These are phyloP conservation scores for Saturnispora hagleri DNA, from an alignment of 805 yeast genomes.

Conservation along the genomic window DNA sequence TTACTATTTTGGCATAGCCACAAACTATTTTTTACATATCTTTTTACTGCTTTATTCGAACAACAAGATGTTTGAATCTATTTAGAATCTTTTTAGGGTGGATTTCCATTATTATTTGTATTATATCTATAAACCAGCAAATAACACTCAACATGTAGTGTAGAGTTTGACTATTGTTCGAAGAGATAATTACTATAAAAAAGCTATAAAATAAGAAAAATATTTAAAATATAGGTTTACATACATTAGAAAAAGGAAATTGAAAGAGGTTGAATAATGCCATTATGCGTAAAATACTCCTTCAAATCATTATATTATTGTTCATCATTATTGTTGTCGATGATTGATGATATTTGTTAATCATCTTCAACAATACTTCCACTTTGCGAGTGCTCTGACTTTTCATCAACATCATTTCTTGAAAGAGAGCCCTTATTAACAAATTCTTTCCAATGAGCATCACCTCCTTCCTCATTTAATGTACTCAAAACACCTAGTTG, in stretches of 20 bases:
- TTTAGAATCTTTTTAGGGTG: background rate
- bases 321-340: background rate
- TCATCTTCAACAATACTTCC: slow-evolving; percentile 5
- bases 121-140: background rate
- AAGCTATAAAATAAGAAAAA: background rate
- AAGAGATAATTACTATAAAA: background rate
- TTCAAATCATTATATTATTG: background rate
- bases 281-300: background rate
- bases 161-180: too few relatives aligned
- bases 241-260: background rate
- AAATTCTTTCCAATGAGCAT: slow-evolving; percentile 2
- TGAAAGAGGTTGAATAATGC: background rate
- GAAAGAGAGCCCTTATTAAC: background rate
- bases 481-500: slow-evolving; percentile 1
- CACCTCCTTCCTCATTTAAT: slow-evolving; percentile 1
- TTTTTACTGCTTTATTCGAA: background rate
- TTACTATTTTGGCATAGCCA: background rate
- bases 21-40: background rate
- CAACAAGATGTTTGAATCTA: background rate
- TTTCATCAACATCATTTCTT: slow-evolving; percentile 2
- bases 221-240: background rate
- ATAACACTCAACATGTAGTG: too few relatives aligned
- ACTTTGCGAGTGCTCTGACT: slow-evolving; percentile 5
- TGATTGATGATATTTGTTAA: background rate
- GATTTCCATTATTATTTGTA: background rate